Percentiles rank a stretch among this genome's conserved stretches.
Evolutionary conservation across 108 stramenopile genomes (phyloP).

Genomic region (Nannochloropsis granulata): DNA sequence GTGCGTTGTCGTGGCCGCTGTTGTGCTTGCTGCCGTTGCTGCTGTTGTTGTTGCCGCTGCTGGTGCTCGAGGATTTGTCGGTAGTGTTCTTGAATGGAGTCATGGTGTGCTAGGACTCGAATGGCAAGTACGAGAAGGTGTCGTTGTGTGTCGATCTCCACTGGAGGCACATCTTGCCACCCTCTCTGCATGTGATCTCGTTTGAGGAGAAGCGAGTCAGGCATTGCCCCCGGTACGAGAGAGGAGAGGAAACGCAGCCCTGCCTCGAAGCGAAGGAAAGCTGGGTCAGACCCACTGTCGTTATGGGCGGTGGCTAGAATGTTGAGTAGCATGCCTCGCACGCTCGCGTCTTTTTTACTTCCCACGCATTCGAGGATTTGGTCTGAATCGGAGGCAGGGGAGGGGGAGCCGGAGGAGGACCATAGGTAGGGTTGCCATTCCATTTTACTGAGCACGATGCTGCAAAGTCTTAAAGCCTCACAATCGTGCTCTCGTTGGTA

Average conservation of each 20-base stretch:
- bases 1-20: not conserved
- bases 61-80: not conserved
- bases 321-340: not conserved
- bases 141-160: not conserved
- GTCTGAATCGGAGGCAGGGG: not conserved
- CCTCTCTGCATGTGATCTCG: not conserved
- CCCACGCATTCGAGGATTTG: not conserved
- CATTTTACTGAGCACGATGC: not conserved
- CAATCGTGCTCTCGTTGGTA: not conserved
- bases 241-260: not conserved
- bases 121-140: not conserved
- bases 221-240: not conserved
- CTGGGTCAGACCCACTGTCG: not conserved
- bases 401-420: not conserved
- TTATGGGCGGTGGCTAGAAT: not conserved
- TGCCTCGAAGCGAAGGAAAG: not conserved
- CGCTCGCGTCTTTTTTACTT: not conserved
- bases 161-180: not conserved
- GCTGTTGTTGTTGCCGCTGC: not conserved
- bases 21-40: not conserved
- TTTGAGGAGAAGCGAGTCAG: not conserved
- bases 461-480: not conserved
- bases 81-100: not conserved
- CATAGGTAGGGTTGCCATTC: not conserved
- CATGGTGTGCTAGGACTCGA: not conserved